These are phyloP conservation scores for Linnemannia schmuckeri DNA, from an alignment of 192 early-diverging fungal genomes.

Conservation along the genomic window DNA sequence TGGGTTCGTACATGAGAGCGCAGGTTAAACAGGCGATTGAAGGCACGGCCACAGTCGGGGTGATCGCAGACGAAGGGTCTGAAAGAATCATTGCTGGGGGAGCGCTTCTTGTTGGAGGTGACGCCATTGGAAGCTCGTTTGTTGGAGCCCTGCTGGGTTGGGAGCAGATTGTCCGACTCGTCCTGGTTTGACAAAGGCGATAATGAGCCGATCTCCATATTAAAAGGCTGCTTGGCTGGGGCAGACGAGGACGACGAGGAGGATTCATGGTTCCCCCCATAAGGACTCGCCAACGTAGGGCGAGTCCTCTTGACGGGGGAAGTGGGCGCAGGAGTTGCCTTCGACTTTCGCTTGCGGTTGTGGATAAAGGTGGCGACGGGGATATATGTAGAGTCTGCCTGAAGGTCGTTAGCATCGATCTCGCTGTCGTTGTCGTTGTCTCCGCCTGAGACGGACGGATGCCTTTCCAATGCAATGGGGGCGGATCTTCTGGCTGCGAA, in stretches of 20 bases:
- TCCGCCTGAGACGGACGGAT: background rate
- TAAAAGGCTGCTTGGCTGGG: background rate
- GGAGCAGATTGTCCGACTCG: background rate
- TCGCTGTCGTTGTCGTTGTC: slow-evolving; percentile 4
- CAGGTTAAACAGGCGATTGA: slow-evolving; percentile 75
- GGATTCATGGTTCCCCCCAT: slow-evolving; percentile 24
- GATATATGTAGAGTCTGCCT: slow-evolving; percentile 7
- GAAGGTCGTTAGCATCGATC: slow-evolving; percentile 12
- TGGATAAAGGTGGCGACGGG: background rate
- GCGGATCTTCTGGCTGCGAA: background rate
- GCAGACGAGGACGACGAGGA: background rate
- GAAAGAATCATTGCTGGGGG: background rate
- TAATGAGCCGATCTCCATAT: background rate
- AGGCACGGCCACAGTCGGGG: slow-evolving; percentile 64
- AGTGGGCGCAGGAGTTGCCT: background rate
- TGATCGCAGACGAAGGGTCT: slow-evolving; percentile 62
- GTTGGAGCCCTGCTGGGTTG: background rate
- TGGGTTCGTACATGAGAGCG: slow-evolving; percentile 72
- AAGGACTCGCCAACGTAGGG: slow-evolving; percentile 44
- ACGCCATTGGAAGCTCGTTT: background rate
- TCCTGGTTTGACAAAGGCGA: background rate
- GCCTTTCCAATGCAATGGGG: background rate
- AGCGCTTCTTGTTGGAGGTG: background rate
- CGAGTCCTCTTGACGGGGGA: slow-evolving; percentile 36
- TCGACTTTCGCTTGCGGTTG: background rate